Conservation (phyloP, 805 yeast genomes). For the Candida qinlingensis region DNA sequence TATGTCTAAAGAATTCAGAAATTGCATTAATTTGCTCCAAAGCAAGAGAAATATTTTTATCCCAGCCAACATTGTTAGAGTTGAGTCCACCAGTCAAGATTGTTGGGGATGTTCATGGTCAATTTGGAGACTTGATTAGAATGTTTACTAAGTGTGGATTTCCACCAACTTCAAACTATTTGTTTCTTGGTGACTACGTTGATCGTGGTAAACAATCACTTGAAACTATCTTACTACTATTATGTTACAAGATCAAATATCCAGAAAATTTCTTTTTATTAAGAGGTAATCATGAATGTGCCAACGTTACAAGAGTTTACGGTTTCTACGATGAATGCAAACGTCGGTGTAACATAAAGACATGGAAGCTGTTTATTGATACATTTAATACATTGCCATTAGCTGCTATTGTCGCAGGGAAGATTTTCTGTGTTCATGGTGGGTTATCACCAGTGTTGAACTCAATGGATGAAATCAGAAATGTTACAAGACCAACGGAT, state of each 20-base stretch:
- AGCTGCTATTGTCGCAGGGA: constrained; percentile 97
- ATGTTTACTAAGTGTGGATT: constrained; percentile 97
- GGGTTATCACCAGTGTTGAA: constrained; percentile 96
- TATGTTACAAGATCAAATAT: constrained; percentile 95
- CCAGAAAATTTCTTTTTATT: constrained; percentile 96
- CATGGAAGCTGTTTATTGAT: constrained; percentile 98
- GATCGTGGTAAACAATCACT: constrained; percentile 97
- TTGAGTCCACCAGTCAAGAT: constrained; percentile 82
- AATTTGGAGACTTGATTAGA: constrained; percentile 91
- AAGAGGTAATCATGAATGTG: constrained; percentile 98
- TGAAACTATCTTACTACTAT: constrained; percentile 88
- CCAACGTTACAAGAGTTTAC: constrained; percentile 93
- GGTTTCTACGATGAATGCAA: constrained; percentile 98
- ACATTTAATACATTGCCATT: constrained; percentile 97
- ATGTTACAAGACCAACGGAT: constrained; percentile 99
- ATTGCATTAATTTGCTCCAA: constrained; percentile 80
- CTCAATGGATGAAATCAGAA: constrained; percentile 97
- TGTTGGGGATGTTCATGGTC: constrained; percentile 98
- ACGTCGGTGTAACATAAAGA: constrained; percentile 95
- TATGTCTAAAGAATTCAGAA: constrained; percentile 86
- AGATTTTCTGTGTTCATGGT: constrained; percentile 98
- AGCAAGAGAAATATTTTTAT: constrained; percentile 83
- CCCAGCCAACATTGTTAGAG: constrained; percentile 88
- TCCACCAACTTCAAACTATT: constrained; percentile 97
- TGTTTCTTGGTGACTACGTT: constrained; percentile 94